phyloP scores from a whole-genome alignment of 495 filamentous ascomycete species.

The Tricharina praecox region DNA sequence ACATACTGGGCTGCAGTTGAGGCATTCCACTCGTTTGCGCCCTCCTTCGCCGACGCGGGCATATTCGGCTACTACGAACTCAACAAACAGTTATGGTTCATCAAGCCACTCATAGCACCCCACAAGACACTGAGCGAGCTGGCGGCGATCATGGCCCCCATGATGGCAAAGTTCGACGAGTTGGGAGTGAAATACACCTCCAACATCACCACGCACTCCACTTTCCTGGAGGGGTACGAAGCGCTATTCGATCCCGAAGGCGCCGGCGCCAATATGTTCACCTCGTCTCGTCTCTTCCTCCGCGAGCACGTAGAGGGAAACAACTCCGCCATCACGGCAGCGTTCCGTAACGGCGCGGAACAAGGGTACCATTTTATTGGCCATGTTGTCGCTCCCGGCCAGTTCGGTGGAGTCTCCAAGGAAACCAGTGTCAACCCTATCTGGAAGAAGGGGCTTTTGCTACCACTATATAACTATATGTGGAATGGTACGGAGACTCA shows the following conservation, averaged over 20 bases:
- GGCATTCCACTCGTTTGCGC: slow-evolving; percentile 33
- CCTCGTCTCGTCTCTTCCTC: slow-evolving; percentile 33
- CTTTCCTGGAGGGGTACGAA: slow-evolving; percentile 34
- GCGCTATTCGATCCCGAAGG: slow-evolving; percentile 34
- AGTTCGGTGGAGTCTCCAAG: slow-evolving; percentile 11
- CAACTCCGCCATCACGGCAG: slow-evolving; percentile 29
- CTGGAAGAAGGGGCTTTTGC: slow-evolving; percentile 18
- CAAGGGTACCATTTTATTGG: slow-evolving; percentile 31
- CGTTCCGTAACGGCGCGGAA: slow-evolving; percentile 23
- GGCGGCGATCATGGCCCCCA: slow-evolving; percentile 30
- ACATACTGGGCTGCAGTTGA: slow-evolving; percentile 33
- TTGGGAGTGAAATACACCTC: slow-evolving; percentile 28
- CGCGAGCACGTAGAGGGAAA: slow-evolving; percentile 31
- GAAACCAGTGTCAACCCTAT: slow-evolving; percentile 22
- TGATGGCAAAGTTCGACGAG: slow-evolving; percentile 31
- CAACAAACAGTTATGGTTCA: slow-evolving; percentile 24
- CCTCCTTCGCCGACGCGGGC: slow-evolving; percentile 29
- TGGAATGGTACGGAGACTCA: slow-evolving; percentile 5
- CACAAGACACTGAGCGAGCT: slow-evolving; percentile 31
- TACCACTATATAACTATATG: slow-evolving; percentile 7
- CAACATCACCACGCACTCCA: slow-evolving; percentile 26
- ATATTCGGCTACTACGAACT: slow-evolving; percentile 28
- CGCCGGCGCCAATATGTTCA: slow-evolving; percentile 31
- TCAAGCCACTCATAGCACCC: slow-evolving; percentile 32
- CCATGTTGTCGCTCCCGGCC: slow-evolving; percentile 36